phyloP scores from a whole-genome alignment of 305 asterid genomes.

The Fraxinus paxiana region DNA sequence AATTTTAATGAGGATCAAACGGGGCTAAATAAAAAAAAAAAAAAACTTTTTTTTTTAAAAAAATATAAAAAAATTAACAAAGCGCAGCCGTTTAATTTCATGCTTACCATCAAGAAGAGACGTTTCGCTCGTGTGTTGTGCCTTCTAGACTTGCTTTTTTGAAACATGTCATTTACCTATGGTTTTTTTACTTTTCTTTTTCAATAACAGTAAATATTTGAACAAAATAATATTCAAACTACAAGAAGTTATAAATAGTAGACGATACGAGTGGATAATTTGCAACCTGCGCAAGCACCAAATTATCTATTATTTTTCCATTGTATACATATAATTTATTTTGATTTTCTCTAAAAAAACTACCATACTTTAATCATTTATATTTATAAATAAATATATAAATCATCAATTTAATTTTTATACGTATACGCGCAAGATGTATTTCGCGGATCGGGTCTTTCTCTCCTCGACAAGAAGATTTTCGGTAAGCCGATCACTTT shows the following conservation, averaged over 20 bases:
- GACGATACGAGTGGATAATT: not conserved
- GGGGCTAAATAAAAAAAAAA: no score
- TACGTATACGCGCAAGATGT: conserved; percentile 28
- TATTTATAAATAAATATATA: no score
- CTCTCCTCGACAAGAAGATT: conserved; percentile 35
- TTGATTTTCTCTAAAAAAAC: not conserved
- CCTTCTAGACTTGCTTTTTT: no score
- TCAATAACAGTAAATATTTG: not conserved
- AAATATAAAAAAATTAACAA: no score
- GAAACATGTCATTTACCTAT: not conserved
- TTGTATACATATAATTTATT: not conserved
- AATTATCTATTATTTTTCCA: not conserved
- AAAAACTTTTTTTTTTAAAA: no score
- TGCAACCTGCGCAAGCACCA: not conserved
- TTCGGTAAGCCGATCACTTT: conserved; percentile 54
- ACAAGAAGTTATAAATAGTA: not conserved
- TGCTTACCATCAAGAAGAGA: no score
- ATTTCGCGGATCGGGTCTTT: conserved; percentile 34
- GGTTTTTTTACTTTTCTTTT: not conserved
- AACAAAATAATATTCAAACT: not conserved
- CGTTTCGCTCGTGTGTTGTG: no score
- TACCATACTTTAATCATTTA: not conserved
- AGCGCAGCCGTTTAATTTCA: no score
- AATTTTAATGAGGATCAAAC: no score
- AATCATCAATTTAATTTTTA: not conserved